Percentiles rank a stretch among this genome's conserved stretches.
phyloP scores from a whole-genome alignment of 805 yeast species.

The Candida nanaspora region DNA sequence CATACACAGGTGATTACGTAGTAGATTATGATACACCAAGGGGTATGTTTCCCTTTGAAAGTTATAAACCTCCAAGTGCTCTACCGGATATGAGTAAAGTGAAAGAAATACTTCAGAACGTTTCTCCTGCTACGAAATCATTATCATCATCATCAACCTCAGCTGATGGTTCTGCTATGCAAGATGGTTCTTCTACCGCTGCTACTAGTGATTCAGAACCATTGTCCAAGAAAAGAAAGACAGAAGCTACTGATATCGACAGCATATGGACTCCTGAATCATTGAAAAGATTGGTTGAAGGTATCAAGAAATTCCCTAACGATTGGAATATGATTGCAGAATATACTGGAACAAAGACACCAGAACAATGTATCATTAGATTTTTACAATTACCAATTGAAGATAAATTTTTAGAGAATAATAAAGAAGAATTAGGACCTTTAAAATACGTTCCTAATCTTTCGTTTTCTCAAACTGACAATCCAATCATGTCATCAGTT shows the following conservation, averaged over 20 bases:
- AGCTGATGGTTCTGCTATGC: no score
- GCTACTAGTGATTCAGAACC: no score
- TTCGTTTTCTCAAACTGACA: slow-evolving; percentile 80
- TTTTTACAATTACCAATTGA: slow-evolving; percentile 79
- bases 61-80: slow-evolving; percentile 61
- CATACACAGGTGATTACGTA: slow-evolving; percentile 68
- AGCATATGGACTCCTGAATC: slow-evolving; percentile 64
- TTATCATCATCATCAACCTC: neutral
- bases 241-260: slow-evolving; percentile 28
- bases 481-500: slow-evolving; percentile 90
- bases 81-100: slow-evolving; percentile 25
- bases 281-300: slow-evolving; percentile 51
- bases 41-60: slow-evolving; percentile 87
- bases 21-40: slow-evolving; percentile 84
- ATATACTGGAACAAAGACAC: slow-evolving; percentile 58
- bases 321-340: slow-evolving; percentile 78
- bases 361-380: slow-evolving; percentile 74
- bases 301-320: slow-evolving; percentile 51
- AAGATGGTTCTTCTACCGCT: no score
- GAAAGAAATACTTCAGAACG: slow-evolving; percentile 13
- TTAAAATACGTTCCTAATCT: slow-evolving; percentile 76
- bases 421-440: slow-evolving; percentile 52
- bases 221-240: slow-evolving; percentile 14
- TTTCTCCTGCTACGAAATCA: neutral
- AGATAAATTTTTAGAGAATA: slow-evolving; percentile 53